phyloP scores from a whole-genome alignment of 768 basidiomycete genomes.

The Leucocoprinus sp. region DNA sequence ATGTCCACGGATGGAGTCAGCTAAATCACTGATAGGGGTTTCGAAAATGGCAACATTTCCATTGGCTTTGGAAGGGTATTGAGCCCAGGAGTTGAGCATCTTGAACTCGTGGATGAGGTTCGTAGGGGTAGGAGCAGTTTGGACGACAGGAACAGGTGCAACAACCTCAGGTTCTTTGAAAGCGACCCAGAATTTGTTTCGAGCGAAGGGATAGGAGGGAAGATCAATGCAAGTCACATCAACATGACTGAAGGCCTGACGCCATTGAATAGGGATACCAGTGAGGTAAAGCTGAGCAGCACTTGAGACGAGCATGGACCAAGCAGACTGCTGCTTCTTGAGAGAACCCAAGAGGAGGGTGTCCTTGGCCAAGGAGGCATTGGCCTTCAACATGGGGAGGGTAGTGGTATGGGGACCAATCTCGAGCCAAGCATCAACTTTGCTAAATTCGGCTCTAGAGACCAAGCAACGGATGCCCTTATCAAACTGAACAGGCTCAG shows the following conservation, averaged over 20 bases:
- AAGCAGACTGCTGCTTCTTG: conserved; percentile 28
- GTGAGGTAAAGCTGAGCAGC: conserved; percentile 42
- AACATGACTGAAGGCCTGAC: conserved; percentile 42
- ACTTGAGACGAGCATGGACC: conserved; percentile 35
- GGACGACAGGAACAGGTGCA: neutral
- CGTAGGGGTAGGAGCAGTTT: conserved; percentile 9
- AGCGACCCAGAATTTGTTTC: conserved; percentile 49
- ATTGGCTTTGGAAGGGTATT: conserved; percentile 29
- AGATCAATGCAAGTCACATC: conserved; percentile 37
- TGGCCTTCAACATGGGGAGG: conserved; percentile 48
- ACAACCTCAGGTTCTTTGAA: conserved; percentile 25
- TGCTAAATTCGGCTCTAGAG: conserved; percentile 16
- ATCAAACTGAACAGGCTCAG: conserved; percentile 48
- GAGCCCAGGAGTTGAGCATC: conserved; percentile 6
- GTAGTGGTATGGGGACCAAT: conserved; percentile 55
- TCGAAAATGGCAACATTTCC: conserved; percentile 40
- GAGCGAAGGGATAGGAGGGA: conserved; percentile 58
- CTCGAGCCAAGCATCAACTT: conserved; percentile 49
- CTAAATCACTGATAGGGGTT: conserved; percentile 40
- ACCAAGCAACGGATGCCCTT: conserved; percentile 37
- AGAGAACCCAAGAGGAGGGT: conserved; percentile 41
- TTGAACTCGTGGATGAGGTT: conserved; percentile 12
- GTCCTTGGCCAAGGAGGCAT: conserved; percentile 23
- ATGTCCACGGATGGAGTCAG: conserved; percentile 47
- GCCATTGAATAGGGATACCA: conserved; percentile 40